Base-by-base conservation (phyloP, 768 basidiomycete genomes). In the Kondoa subrosea region DNA sequence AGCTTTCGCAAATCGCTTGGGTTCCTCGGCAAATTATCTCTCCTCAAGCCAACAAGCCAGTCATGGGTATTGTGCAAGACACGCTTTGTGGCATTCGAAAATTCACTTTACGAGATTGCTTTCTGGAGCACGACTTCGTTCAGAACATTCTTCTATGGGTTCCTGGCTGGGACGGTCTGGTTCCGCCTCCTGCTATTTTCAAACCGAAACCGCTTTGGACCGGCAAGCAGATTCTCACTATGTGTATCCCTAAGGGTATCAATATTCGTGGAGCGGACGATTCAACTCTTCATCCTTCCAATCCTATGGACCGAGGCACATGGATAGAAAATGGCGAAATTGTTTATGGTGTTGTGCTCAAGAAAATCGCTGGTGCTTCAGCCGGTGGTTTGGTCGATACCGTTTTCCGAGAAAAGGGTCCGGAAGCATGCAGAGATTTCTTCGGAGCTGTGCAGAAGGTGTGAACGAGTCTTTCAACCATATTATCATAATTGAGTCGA, bases 51-150 rank as follows among this genome's bases (percentile, higher is more conserved):
- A 99, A 97, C 80, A 96, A 96, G 30, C 65, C 68, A 27, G 92
- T 96, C 73, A 99, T 99, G 93, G 95, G 91, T 69, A 97, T 99
- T 73, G 93, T 99, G 32, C 95, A 99, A 77, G 95, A 99, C 76
- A 97, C 95, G 0, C 85, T 99, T 0, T 95, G 91, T 75, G 95
- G 95, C 74, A 86, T 97, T 66, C 87, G 95, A 67, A 97, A 97
- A 78, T 91, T 97, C 76, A 97, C 95, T 0, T 80, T 97, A 3
- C 89, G 92, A 29, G 95, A 97, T 75, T 85, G 85, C 21, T 96
- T 97, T 80, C 79, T 95, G 76, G 95, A 97, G 72, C 95, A 91
- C 91, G 85, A 85, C 67, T 85, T 86, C 56, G 91, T 97, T 14
- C 93, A 99, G 76, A 96, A 99, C 73, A 93, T 97, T 76, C 82